Evolutionary conservation across 1,284 basidiomycete species (phyloP).

Genomic region (Cutaneotrichosporon sp.): DNA sequence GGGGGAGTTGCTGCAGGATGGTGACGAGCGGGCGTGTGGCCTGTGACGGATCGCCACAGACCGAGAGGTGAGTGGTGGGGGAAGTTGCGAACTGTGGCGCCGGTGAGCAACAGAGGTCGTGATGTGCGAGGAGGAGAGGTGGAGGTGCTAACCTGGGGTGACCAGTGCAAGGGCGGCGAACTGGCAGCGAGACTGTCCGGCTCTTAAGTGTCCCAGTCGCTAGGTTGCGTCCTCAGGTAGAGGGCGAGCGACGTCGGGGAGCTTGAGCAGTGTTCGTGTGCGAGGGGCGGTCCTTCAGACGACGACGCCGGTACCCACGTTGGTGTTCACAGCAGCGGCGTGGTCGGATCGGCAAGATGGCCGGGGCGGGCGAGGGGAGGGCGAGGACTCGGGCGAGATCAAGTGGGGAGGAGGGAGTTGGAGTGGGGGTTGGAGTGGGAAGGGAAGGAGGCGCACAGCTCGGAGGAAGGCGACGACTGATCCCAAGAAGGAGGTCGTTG

Average conservation of each 20-base stretch:
- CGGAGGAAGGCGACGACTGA: neutral
- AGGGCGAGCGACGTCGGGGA: neutral
- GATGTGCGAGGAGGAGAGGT: neutral
- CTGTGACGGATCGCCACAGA: conserved; percentile 26
- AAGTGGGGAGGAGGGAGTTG: neutral
- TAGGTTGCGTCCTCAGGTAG: neutral
- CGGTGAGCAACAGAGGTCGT: neutral
- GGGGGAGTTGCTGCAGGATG: conserved; percentile 24
- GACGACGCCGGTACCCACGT: no score
- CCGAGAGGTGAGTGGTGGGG: neutral
- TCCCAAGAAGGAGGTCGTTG: neutral
- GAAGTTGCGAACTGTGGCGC: neutral
- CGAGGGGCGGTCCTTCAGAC: neutral
- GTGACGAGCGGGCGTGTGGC: conserved; percentile 10
- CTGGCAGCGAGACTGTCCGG: neutral
- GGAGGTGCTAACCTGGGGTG: neutral
- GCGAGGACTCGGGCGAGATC: neutral
- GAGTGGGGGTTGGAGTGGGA: neutral
- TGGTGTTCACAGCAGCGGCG: neutral
- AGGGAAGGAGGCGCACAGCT: neutral
- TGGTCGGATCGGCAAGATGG: conserved; percentile 7
- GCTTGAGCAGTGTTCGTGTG: neutral
- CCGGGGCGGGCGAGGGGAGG: conserved; percentile 1
- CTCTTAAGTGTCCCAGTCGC: neutral
- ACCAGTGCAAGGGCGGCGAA: neutral